Conservation (phyloP, 2,329 filamentous ascomycete species). For the Sporothrix pseudoabietina region DNA sequence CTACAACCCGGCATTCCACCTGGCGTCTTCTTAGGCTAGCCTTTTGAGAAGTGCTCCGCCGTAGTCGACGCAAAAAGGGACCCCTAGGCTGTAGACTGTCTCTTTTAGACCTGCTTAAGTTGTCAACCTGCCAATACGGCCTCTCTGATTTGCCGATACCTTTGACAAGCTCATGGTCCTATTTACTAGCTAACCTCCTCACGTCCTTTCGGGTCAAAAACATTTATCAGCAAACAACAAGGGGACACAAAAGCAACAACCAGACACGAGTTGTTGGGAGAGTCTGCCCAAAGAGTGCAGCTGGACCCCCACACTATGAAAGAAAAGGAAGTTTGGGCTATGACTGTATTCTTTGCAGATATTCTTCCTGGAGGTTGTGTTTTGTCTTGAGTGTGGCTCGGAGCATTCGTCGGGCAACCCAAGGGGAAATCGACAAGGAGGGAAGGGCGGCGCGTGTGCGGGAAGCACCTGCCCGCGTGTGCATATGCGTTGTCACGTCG, state of each 20-base stretch:
- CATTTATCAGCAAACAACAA: not conserved
- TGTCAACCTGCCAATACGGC: not conserved
- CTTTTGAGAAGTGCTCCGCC: not conserved
- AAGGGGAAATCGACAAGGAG: not conserved
- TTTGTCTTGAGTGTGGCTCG: not conserved
- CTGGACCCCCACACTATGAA: not conserved
- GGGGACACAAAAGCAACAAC: no score
- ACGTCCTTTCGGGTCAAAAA: not conserved
- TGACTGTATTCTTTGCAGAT: not conserved
- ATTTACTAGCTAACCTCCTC: not conserved
- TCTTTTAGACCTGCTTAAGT: not conserved
- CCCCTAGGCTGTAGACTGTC: not conserved
- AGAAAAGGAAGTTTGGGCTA: not conserved
- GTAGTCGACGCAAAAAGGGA: not conserved
- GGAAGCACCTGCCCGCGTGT: not conserved
- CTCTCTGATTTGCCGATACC: conserved; percentile 18
- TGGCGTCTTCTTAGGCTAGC: not conserved
- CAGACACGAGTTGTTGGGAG: no score
- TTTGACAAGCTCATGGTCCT: conserved; percentile 5
- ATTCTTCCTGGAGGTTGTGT: not conserved
- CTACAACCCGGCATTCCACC: not conserved
- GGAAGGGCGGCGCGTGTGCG: not conserved
- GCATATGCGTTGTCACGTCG: conserved; percentile 18
- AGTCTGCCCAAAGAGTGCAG: not conserved
- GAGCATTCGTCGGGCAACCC: not conserved